These are phyloP conservation scores for Neohortaea acidophila DNA, from an alignment of 495 filamentous ascomycete species.

Conservation along the genomic window DNA sequence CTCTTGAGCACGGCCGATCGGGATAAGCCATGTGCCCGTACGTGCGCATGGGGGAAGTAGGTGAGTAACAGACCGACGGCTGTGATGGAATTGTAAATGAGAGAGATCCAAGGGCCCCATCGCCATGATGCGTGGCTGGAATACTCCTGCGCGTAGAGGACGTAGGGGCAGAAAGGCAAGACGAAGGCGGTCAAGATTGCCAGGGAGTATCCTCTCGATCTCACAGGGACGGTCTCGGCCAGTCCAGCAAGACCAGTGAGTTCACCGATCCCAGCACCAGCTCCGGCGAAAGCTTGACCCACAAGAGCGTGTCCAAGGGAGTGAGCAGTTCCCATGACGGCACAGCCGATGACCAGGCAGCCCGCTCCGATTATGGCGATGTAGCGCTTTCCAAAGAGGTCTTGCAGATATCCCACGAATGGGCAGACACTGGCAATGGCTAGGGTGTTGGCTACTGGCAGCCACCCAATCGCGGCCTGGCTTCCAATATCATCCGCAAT, in stretches of 20 bases:
- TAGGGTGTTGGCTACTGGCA: conserved; percentile 20
- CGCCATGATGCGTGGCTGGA: conserved; percentile 15
- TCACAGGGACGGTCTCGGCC: conserved; percentile 22
- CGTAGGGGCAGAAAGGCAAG: conserved; percentile 21
- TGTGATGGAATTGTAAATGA: conserved; percentile 20
- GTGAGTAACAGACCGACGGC: conserved; percentile 16
- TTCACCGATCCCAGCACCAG: conserved; percentile 23
- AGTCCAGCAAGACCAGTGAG: conserved; percentile 21
- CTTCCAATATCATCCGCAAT: conserved; percentile 17
- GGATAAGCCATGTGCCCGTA: conserved; percentile 19
- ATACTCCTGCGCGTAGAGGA: conserved; percentile 20
- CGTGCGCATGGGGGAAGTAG: conserved; percentile 20
- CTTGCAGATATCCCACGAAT: conserved; percentile 21
- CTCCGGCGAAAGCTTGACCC: conserved; percentile 19
- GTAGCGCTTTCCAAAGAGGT: conserved; percentile 22
- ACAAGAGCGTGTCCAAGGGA: conserved; percentile 16
- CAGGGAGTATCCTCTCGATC: conserved; percentile 19
- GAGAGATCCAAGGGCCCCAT: conserved; percentile 20
- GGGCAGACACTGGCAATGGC: conserved; percentile 20
- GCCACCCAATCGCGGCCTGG: conserved; percentile 15
- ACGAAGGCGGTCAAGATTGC: conserved; percentile 20
- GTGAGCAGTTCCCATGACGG: conserved; percentile 19
- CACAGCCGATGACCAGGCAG: conserved; percentile 18
- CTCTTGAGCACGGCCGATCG: conserved; percentile 14
- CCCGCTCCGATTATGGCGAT: conserved; percentile 19